phyloP scores from a whole-genome alignment of 306 rosid species.

The Glycyrrhiza uralensis region DNA sequence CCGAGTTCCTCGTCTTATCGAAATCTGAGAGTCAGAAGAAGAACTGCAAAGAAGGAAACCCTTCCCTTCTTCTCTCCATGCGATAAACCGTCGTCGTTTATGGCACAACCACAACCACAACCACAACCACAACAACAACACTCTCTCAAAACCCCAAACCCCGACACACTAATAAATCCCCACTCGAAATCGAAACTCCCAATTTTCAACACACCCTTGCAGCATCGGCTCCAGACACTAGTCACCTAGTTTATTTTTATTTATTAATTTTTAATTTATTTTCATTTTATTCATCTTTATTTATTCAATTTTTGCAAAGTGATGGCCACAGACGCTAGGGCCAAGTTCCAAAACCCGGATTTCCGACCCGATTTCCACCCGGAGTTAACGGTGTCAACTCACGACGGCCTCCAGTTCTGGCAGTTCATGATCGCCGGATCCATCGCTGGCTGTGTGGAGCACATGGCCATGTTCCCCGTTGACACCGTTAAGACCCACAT shows the following conservation, averaged over 20 bases:
- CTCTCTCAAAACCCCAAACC: background rate
- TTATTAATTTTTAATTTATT: no score
- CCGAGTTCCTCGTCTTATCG: background rate
- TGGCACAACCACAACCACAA: slow-evolving; percentile 21
- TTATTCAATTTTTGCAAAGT: background rate
- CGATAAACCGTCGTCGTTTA: background rate
- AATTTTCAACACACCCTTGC: background rate
- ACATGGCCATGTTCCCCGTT: slow-evolving; percentile 90
- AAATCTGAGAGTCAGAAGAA: background rate
- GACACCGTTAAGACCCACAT: slow-evolving; percentile 89
- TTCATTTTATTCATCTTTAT: background rate
- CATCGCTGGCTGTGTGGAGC: slow-evolving; percentile 70
- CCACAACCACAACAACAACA: no score
- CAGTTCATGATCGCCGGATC: slow-evolving; percentile 91
- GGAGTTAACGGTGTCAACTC: slow-evolving; percentile 39
- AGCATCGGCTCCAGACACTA: slow-evolving; percentile 11
- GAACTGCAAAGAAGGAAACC: background rate
- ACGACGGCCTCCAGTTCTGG: slow-evolving; percentile 88
- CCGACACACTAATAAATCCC: background rate
- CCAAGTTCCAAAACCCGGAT: slow-evolving; percentile 70
- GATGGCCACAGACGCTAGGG: slow-evolving; percentile 74
- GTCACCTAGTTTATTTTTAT: background rate
- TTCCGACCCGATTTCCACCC: slow-evolving; percentile 60
- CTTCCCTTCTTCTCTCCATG: background rate
- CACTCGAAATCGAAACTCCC: background rate